Evolutionary conservation across 1,139 yeast species (phyloP), one percentile per base, ranked within the genome.

Genomic region (Debaryomycetaceae sp.): DNA sequence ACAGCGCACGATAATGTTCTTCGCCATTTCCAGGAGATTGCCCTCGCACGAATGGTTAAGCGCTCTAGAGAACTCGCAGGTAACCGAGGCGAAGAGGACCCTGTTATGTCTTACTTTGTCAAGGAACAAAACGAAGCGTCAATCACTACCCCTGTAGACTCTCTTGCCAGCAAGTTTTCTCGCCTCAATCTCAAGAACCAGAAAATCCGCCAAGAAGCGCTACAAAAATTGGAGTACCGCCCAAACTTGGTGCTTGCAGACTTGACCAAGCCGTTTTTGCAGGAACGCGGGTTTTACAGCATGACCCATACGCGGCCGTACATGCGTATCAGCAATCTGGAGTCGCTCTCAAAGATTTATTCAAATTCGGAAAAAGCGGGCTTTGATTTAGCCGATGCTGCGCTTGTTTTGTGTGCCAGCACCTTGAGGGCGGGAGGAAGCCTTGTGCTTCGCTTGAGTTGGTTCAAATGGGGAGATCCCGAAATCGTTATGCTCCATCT

Each of bases 371-470:
- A 36, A 8, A 54, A 55, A 30, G 46, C 62, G 16, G 38, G 54
- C 3, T 41, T 63, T 16, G 95, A 87, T 49, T 57, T 90, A 32
- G 90, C 96, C 38, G 96, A 90, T 47, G 95, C 97, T 0, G 87
- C 95, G 0, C 56, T 90, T 34, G 62, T 83, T 11, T 67, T 87
- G 32, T 76, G 86, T 3, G 68, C 82, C 30, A 83, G 77, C 35
- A 50, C 79, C 3, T 55, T 90, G 32, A 73, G 65, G 37, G 73
- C 77, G 10, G 69, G 69, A 7, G 98, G 98, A 1, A 53, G 65
- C 5, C 71, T 85, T 42, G 76, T 86, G 4, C 70, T 93, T 41
- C 77, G 92, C 47, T 67, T 82, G 35, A 73, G 70, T 39, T 61
- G 75, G 0, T 92, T 95, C 0, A 57, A 70, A 25, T 27, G 33